Evolutionary conservation across 1,284 basidiomycete genomes (phyloP).

Genomic region (Tilletia caries): DNA sequence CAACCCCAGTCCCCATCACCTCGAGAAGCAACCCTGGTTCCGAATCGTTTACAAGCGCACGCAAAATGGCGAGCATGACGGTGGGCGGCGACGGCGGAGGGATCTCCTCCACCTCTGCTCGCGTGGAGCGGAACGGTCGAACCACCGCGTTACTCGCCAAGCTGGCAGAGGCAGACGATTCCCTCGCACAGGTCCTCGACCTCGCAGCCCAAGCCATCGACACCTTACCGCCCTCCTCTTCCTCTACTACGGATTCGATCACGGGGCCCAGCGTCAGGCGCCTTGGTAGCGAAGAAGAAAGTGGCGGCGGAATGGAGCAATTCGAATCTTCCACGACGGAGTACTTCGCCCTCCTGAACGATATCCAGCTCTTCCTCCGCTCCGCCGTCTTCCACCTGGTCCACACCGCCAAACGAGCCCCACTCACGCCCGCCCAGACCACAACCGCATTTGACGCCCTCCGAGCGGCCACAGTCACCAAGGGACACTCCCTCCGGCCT

Average conservation of each 20-base stretch:
- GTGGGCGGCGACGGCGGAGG: not conserved
- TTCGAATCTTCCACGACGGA: slow-evolving; percentile 2
- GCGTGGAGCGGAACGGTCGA: not conserved
- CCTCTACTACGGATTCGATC: not conserved
- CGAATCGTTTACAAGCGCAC: too few species aligned
- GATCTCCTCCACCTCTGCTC: not conserved
- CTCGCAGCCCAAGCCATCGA: slow-evolving; percentile 7
- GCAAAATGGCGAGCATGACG: not conserved
- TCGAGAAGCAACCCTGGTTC: too few species aligned
- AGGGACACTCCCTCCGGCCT: not conserved
- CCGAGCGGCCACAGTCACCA: not conserved
- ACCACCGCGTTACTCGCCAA: slow-evolving; percentile 1
- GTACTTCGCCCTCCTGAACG: slow-evolving; percentile 9
- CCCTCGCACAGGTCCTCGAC: slow-evolving; percentile 6
- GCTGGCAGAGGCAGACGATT: slow-evolving; percentile 5
- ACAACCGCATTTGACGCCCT: not conserved
- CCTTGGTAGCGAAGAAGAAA: not conserved
- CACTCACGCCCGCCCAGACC: slow-evolving; percentile 1
- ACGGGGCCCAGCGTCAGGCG: too few species aligned
- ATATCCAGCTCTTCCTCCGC: slow-evolving; percentile 12
- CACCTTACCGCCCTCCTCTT: not conserved
- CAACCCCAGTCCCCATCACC: too few species aligned
- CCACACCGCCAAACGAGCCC: not conserved
- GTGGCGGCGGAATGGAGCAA: not conserved
- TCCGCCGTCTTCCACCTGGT: slow-evolving; percentile 10